Evolutionary conservation across 129 eudicot genomes (phyloP).

Genomic region (Oenanthe sinensis): DNA sequence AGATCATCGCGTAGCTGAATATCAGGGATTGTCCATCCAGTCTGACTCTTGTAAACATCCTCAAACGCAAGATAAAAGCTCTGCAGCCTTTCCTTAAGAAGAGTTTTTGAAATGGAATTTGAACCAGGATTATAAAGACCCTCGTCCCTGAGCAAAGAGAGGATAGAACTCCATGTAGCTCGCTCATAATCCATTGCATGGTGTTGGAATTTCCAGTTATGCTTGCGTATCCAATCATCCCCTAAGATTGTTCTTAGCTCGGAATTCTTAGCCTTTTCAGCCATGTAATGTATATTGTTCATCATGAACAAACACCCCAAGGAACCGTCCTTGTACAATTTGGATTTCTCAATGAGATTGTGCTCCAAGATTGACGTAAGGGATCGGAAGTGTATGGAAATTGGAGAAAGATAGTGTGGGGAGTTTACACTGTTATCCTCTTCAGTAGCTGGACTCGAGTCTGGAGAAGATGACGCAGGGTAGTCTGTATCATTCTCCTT

Average conservation of each 20-base stretch:
- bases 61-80: slow-evolving; percentile 73
- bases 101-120: slow-evolving; percentile 41
- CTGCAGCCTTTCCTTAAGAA: slow-evolving; percentile 67
- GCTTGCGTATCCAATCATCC: slow-evolving; percentile 80
- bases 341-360: slow-evolving; percentile 73
- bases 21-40: slow-evolving; percentile 69
- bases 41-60: slow-evolving; percentile 78
- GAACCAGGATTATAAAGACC: slow-evolving; percentile 60
- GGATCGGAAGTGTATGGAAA: slow-evolving; percentile 54
- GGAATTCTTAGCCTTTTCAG: slow-evolving; percentile 70
- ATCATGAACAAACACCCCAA: slow-evolving; percentile 67
- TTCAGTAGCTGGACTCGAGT: slow-evolving; percentile 28
- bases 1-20: slow-evolving; percentile 70
- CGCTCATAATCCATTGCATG: slow-evolving; percentile 78
- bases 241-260: slow-evolving; percentile 67
- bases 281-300: slow-evolving; percentile 93
- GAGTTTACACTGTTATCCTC: slow-evolving; percentile 26
- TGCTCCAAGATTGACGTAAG: slow-evolving; percentile 43
- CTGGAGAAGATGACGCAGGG: slow-evolving; percentile 40
- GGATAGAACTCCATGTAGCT: slow-evolving; percentile 84
- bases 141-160: slow-evolving; percentile 54
- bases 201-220: slow-evolving; percentile 75
- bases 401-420: slow-evolving; percentile 25
- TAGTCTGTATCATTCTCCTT: slow-evolving; percentile 39
- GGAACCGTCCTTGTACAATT: slow-evolving; percentile 64